A percentile compares a stretch with the other conserved stretches of the same genome.
phyloP scores from a whole-genome alignment of 108 stramenopile species.

The Pelagomonas calceolata region DNA sequence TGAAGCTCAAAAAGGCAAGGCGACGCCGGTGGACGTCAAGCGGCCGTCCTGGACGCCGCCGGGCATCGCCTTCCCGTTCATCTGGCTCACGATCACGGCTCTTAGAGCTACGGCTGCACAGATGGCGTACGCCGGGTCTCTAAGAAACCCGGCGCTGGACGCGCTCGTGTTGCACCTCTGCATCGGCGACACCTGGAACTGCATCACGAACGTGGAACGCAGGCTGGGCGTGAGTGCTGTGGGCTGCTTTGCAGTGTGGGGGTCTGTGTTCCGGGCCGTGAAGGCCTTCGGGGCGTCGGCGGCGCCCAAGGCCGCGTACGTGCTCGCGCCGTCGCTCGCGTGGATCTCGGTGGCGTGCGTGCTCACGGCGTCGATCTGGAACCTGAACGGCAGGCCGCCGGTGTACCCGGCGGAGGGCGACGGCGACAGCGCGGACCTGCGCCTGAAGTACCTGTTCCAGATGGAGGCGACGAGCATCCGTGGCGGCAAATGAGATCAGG shows the following conservation, averaged over 20 bases:
- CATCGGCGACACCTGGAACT: conserved; percentile 87
- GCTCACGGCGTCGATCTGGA: background rate
- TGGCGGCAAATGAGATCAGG: too few species aligned
- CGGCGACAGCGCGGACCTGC: background rate
- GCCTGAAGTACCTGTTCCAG: background rate
- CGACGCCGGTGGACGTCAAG: conserved; percentile 37
- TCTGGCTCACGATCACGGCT: conserved; percentile 79
- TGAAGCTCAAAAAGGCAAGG: conserved; percentile 9
- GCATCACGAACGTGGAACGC: conserved; percentile 80
- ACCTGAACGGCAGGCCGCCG: background rate
- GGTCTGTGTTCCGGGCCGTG: conserved; percentile 52
- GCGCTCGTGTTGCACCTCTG: conserved; percentile 68
- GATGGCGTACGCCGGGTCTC: conserved; percentile 39
- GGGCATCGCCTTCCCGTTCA: conserved; percentile 75
- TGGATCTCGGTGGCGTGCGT: background rate
- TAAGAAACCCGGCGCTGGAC: conserved; percentile 30
- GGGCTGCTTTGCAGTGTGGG: conserved; percentile 47
- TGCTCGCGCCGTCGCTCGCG: background rate
- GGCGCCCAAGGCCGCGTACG: background rate
- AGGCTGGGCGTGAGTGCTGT: conserved; percentile 61
- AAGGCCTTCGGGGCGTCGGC: background rate
- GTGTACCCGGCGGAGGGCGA: background rate
- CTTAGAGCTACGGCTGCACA: conserved; percentile 61
- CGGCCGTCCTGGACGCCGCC: conserved; percentile 62
- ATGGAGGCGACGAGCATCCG: background rate